Evolutionary conservation across 192 early-diverging fungal species (phyloP).

Genomic region (Coemansia sp.): DNA sequence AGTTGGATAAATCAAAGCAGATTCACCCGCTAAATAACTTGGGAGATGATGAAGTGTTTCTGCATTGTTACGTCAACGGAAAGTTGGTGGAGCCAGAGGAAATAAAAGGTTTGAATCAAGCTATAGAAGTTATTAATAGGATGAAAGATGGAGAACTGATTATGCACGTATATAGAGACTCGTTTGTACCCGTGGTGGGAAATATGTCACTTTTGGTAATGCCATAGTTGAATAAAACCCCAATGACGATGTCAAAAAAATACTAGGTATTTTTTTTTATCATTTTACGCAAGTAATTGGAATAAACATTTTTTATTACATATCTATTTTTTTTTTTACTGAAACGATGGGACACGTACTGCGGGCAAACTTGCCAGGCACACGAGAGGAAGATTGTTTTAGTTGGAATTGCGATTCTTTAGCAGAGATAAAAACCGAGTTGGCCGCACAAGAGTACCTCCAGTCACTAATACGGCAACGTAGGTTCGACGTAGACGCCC

Average conservation of each 20-base stretch:
- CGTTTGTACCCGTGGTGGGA: too few relatives aligned
- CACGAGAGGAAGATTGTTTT: slow-evolving; percentile 44
- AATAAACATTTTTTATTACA: slow-evolving; percentile 6
- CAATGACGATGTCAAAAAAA: background rate
- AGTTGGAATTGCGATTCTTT: slow-evolving; percentile 29
- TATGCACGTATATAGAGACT: too few relatives aligned
- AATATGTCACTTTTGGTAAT: too few relatives aligned
- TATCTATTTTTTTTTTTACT: background rate
- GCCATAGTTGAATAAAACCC: background rate
- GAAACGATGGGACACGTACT: background rate
- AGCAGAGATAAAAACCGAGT: slow-evolving; percentile 70
- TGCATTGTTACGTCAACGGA: background rate
- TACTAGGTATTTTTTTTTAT: background rate
- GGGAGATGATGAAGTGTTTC: background rate
- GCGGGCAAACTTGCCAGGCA: slow-evolving; percentile 39
- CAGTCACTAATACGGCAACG: slow-evolving; percentile 75
- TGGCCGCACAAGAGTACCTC: slow-evolving; percentile 79
- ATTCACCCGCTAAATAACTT: background rate
- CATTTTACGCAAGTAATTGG: background rate
- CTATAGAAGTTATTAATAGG: too few relatives aligned
- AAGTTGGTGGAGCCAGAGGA: background rate
- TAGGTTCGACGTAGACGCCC: slow-evolving; percentile 61
- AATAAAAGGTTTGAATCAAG: background rate
- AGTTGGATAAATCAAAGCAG: background rate
- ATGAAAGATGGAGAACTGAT: too few relatives aligned